Base-by-base conservation (phyloP, 345 rosid genomes). In the Syzygium oleosum region DNA sequence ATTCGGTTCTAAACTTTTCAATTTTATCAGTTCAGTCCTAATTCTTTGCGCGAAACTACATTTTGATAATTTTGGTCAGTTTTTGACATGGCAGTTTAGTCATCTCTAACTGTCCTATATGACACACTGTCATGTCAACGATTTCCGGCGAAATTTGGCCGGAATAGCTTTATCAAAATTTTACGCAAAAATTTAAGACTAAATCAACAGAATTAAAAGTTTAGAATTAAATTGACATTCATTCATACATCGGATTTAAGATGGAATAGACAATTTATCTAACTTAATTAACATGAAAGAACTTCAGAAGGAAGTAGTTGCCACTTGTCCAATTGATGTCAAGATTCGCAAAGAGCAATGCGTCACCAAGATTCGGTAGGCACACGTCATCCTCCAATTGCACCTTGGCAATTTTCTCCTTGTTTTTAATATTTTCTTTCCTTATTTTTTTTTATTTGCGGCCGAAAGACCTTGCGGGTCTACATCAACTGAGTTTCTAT, bases 41-140 rank as follows among this genome's bases (percentile, higher is more conserved):
- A 68, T 34, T 10, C 2, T 19, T 73, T 34, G 1, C 3, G 10
- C 7, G 1, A 19, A 34, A 34, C 2, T 68, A 9, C 2, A 19
- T 73, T 38, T 9, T 19, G 9, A 3, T 73, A 13, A 0, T 5
- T 73, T 73, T 0, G 0, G 0, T 9, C 0, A 2, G 2, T 34
- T 34, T 0, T 0, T 4, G 0, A 73, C 1, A 0, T 1, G 0
- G 0, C 0, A 0, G 3, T 73, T 0, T 5, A 19, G 11, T 17
- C 3, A 0, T 2, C 0, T 0, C 9, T 3, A 0, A 3, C 2
- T 16, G 5, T 34, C 3, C 12, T 34, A 68, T 0, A 1, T 9
- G 22, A 2, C 2, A 1, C 2, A 9, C 2, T 0, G 4, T 11
- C 0, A 4, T 12, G 9, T 17, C 1, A 10, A 19, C 5, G 46